A percentile compares a stretch with the other conserved stretches of the same genome.
Conservation (phyloP, 805 yeast species). For the Nakazawaea sp. region DNA sequence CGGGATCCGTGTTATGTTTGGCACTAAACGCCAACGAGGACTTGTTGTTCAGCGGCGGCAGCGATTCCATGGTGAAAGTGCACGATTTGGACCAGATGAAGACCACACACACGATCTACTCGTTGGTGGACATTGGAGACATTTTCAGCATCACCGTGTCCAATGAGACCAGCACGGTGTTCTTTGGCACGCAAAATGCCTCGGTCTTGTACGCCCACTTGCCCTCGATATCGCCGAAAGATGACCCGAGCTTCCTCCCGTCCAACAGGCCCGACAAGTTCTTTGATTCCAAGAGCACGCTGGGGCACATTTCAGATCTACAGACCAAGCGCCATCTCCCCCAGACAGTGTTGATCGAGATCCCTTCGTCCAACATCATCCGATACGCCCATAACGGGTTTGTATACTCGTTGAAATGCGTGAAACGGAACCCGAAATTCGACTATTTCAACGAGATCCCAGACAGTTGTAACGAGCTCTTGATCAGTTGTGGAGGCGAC, state of each 20-base stretch:
- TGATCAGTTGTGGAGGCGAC: constrained; percentile 85
- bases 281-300: constrained; percentile 86
- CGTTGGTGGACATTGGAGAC: constrained; percentile 87
- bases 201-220: constrained; percentile 67
- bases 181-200: constrained; percentile 91
- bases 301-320: constrained; percentile 35
- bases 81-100: constrained; percentile 57
- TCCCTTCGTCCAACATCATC: constrained; percentile 58
- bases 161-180: constrained; percentile 49
- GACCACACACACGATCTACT: constrained; percentile 69
- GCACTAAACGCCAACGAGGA: constrained; percentile 46
- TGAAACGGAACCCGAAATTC: constrained; percentile 16
- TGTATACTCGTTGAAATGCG: constrained; percentile 58
- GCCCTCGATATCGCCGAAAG: constrained; percentile 15
- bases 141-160: constrained; percentile 79
- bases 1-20: constrained; percentile 71
- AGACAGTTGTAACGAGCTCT: constrained; percentile 25
- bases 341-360: constrained; percentile 45
- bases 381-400: constrained; percentile 91
- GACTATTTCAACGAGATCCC: constrained; percentile 16
- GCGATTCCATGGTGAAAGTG: constrained; percentile 82
- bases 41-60: constrained; percentile 74
- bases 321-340: not conserved
- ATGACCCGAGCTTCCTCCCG: constrained; percentile 37
- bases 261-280: constrained; percentile 73